phyloP scores from a whole-genome alignment of 2,329 filamentous ascomycete species.

The Trichoderma sp. region DNA sequence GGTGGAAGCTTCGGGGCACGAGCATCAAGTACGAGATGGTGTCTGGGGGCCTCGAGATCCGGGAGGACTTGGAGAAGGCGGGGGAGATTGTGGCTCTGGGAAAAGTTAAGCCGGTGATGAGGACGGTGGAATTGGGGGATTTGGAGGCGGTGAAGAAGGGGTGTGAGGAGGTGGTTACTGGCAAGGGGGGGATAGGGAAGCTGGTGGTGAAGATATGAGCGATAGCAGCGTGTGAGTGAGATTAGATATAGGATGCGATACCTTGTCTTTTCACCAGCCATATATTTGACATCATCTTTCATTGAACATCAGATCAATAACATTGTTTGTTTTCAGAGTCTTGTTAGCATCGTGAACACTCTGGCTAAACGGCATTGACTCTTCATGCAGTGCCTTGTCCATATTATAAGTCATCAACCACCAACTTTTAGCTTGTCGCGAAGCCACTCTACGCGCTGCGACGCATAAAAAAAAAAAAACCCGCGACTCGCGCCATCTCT shows the following conservation, averaged over 20 bases:
- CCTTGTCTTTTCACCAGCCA: too few relatives aligned
- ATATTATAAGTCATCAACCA: not conserved
- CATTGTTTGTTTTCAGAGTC: not conserved
- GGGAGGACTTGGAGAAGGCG: conserved; percentile 42
- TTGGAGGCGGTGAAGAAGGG: conserved; percentile 41
- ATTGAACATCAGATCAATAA: not conserved
- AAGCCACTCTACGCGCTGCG: not conserved
- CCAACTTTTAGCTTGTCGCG: not conserved
- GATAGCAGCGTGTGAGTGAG: not conserved
- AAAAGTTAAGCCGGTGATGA: conserved; percentile 43
- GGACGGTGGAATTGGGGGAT: conserved; percentile 41
- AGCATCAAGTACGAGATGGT: conserved; percentile 43
- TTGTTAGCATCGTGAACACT: not conserved
- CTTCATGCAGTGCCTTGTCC: not conserved
- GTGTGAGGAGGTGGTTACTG: conserved; percentile 36
- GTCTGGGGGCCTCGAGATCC: conserved; percentile 41
- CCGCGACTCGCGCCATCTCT: conserved; percentile 9
- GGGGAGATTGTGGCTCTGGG: conserved; percentile 41
- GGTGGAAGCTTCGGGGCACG: conserved; percentile 43
- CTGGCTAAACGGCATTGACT: not conserved
- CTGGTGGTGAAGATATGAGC: conserved; percentile 28
- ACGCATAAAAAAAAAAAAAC: conserved; percentile 9
- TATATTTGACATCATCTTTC: not conserved
- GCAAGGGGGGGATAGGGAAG: conserved; percentile 31
- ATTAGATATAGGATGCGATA: not conserved